phyloP scores from a whole-genome alignment of 164 flowering plant species.

The Vitis rotundifolia region DNA sequence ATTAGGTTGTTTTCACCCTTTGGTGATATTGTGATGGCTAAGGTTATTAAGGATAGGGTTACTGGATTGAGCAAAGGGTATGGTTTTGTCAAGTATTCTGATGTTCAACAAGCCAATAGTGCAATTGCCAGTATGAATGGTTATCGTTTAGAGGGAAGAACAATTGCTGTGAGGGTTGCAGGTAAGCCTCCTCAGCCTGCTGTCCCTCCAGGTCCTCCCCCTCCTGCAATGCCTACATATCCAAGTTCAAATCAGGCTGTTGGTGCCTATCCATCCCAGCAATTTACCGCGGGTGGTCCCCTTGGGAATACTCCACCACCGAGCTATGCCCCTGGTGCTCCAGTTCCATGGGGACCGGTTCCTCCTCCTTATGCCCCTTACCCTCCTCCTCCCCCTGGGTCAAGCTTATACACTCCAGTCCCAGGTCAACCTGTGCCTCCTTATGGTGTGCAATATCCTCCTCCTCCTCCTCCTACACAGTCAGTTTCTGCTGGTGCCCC shows the following conservation, averaged over 20 bases:
- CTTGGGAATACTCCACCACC: constrained; percentile 50
- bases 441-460: constrained; percentile 76
- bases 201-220: constrained; percentile 77
- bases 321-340: constrained; percentile 50
- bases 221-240: constrained; percentile 53
- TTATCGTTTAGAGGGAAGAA: constrained; percentile 74
- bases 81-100: constrained; percentile 95
- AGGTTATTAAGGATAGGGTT: constrained; percentile 82
- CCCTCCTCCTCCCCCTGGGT: constrained; percentile 70
- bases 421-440: constrained; percentile 64
- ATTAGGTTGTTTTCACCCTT: constrained; percentile 69
- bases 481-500: constrained; percentile 50
- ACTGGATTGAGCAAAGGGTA: constrained; percentile 90
- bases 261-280: constrained; percentile 82
- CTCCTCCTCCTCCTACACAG: constrained; percentile 30
- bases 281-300: constrained; percentile 63
- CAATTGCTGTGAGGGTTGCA: constrained; percentile 93
- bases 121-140: constrained; percentile 89
- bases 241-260: constrained; percentile 46
- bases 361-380: constrained; percentile 66
- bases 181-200: constrained; percentile 93
- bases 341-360: constrained; percentile 83
- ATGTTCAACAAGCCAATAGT: constrained; percentile 74
- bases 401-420: constrained; percentile 51
- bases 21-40: constrained; percentile 93